Conservation (phyloP, 208 protist species). For the Wallacemonas sp. region DNA sequence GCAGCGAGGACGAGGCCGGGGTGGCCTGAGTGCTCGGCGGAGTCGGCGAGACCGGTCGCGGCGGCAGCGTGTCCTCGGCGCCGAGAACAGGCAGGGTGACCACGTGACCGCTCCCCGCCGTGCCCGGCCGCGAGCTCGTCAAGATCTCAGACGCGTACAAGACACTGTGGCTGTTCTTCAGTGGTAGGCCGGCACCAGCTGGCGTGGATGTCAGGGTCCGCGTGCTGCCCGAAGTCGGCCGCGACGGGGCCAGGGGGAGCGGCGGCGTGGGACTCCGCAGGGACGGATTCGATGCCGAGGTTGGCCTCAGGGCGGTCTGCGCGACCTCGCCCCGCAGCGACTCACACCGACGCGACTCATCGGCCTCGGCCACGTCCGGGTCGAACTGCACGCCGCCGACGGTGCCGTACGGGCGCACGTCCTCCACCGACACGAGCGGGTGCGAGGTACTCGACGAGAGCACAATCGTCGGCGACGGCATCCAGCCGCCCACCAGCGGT, state of each 20-base stretch:
- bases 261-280: background rate
- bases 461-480: constrained; percentile 23
- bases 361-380: constrained; percentile 2
- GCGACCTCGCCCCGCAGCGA: too few species aligned
- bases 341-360: background rate
- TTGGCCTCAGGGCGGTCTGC: too few species aligned
- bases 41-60: too few species aligned
- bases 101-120: background rate
- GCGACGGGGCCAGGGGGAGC: background rate
- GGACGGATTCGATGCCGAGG: too few species aligned
- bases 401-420: constrained; percentile 18
- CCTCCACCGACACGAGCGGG: constrained; percentile 10
- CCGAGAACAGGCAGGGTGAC: background rate
- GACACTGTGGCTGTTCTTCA: background rate
- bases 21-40: background rate
- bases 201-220: too few species aligned
- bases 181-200: too few species aligned
- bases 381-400: constrained; percentile 22
- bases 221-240: background rate
- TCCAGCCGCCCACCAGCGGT: background rate
- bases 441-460: constrained; percentile 21
- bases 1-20: background rate
- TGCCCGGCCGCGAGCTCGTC: background rate
- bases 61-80: too few species aligned
- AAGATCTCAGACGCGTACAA: constrained; percentile 9